A percentile compares a stretch with the other conserved stretches of the same genome.
These are phyloP conservation scores for Wickerhamiella cacticola DNA, from an alignment of 805 yeast species.

Conservation along the genomic window DNA sequence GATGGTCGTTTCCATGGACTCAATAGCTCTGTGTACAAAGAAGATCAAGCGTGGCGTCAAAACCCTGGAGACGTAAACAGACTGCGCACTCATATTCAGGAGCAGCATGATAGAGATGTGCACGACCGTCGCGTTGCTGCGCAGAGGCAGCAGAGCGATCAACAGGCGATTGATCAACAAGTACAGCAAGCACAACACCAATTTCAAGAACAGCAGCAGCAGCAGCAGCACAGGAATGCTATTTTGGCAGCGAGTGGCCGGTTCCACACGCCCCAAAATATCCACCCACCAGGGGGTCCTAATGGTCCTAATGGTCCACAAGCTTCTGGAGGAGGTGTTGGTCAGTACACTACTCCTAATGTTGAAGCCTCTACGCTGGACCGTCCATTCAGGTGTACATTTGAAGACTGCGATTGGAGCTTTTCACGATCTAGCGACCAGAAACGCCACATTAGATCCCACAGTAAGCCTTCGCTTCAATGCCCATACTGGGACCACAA, in stretches of 20 bases:
- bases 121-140: no score
- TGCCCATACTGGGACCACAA: slow-evolving; percentile 65
- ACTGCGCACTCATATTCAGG: not conserved
- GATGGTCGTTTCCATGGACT: not conserved
- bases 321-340: not conserved
- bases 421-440: slow-evolving; percentile 59
- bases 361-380: slow-evolving; percentile 1
- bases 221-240: no score
- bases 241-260: no score
- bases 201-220: no score
- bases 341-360: not conserved
- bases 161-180: no score
- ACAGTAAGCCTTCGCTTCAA: slow-evolving; percentile 50
- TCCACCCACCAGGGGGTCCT: not conserved
- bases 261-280: not conserved
- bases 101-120: no score
- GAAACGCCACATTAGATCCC: slow-evolving; percentile 55
- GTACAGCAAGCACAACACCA: no score
- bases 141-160: no score
- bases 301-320: slow-evolving; percentile 6
- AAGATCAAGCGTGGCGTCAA: not conserved
- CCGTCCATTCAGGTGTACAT: slow-evolving; percentile 27
- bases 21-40: not conserved
- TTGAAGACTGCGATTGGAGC: slow-evolving; percentile 49
- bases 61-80: not conserved